Conservation (phyloP, 1,284 basidiomycete genomes). For the Phenoliferia sp. region DNA sequence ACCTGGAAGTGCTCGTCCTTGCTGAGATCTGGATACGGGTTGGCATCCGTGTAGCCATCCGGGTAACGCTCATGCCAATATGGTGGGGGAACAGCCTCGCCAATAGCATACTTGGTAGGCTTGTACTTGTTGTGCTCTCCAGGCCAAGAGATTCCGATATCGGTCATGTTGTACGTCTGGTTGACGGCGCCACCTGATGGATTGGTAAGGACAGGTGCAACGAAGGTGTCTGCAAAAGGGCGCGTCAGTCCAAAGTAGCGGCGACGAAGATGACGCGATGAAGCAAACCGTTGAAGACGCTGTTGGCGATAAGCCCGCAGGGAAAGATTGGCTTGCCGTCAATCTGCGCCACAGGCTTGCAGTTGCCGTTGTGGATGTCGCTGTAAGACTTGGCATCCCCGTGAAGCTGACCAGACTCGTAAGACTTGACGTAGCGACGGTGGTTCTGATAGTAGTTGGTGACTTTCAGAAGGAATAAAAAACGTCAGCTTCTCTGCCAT, state of each 20-base stretch:
- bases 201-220: constrained; percentile 58
- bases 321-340: constrained; percentile 70
- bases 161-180: constrained; percentile 69
- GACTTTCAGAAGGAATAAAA: constrained; percentile 24
- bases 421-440: constrained; percentile 90
- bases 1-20: constrained; percentile 94
- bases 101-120: constrained; percentile 41
- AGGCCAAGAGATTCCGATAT: constrained; percentile 84
- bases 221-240: constrained; percentile 64
- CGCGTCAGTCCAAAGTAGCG: constrained; percentile 4
- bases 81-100: constrained; percentile 80
- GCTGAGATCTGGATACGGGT: constrained; percentile 69
- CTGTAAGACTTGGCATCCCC: constrained; percentile 58
- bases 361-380: constrained; percentile 68
- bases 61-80: constrained; percentile 77
- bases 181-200: constrained; percentile 46
- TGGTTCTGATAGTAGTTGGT: constrained; percentile 85
- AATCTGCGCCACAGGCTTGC: constrained; percentile 73
- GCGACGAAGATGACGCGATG: neutral
- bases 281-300: constrained; percentile 83
- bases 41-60: constrained; percentile 63
- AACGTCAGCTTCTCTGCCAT: neutral
- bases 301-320: constrained; percentile 96
- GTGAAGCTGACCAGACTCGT: constrained; percentile 77
- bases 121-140: constrained; percentile 86